Conservation (phyloP, 164 flowering plant species). For the Aristolochia contorta region DNA sequence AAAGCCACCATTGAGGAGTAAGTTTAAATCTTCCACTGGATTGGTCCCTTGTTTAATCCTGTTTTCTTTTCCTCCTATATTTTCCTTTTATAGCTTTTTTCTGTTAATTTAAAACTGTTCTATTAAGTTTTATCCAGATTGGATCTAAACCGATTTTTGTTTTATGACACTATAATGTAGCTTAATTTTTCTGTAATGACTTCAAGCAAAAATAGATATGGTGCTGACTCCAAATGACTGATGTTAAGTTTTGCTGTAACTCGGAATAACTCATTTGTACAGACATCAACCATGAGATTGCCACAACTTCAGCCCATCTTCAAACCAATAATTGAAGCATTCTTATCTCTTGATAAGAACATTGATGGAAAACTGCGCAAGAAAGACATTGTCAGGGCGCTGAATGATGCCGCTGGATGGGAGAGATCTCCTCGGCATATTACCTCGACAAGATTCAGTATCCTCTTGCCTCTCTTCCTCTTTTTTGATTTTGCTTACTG, state of each 20-base stretch:
- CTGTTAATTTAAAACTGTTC: conserved; percentile 5
- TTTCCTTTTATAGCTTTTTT: neutral
- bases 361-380: conserved; percentile 67
- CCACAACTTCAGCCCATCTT: conserved; percentile 51
- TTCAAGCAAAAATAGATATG: too few species aligned
- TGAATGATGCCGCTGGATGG: conserved; percentile 41
- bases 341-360: conserved; percentile 67
- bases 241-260: conserved; percentile 3
- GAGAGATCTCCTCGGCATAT: conserved; percentile 61
- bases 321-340: conserved; percentile 54
- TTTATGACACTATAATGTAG: too few species aligned
- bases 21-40: conserved; percentile 18
- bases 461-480: neutral
- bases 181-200: too few species aligned
- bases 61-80: too few species aligned
- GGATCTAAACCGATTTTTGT: too few species aligned
- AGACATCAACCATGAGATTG: conserved; percentile 35
- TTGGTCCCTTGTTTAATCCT: neutral
- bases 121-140: too few species aligned
- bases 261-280: conserved; percentile 10
- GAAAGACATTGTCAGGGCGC: conserved; percentile 52
- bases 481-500: too few species aligned
- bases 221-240: too few species aligned
- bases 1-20: conserved; percentile 81
- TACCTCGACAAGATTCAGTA: conserved; percentile 51